A percentile compares a stretch with the other conserved stretches of the same genome.
phyloP scores from a whole-genome alignment of 495 filamentous ascomycete genomes.

The Annulohypoxylon bovei region DNA sequence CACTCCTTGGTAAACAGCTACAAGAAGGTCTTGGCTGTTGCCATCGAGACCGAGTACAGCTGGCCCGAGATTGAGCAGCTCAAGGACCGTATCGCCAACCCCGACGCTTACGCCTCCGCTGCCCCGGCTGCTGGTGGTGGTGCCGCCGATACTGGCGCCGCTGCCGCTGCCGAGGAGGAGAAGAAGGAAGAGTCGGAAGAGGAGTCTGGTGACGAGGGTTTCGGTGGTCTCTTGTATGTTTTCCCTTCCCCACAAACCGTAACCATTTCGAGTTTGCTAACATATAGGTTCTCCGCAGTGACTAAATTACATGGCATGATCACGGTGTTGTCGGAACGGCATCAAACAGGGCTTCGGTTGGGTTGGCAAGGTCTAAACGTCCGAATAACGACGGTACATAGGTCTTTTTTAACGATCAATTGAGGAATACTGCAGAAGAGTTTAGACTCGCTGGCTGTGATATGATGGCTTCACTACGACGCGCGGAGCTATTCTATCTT shows the following conservation, averaged over 20 bases:
- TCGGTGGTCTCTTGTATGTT: slow-evolving; percentile 77
- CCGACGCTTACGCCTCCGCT: slow-evolving; percentile 87
- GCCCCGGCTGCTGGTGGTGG: slow-evolving; percentile 74
- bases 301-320: slow-evolving; percentile 52
- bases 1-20: slow-evolving; percentile 96
- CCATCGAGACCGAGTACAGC: slow-evolving; percentile 88
- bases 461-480: slow-evolving; percentile 27
- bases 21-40: slow-evolving; percentile 95
- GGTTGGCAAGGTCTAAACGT: slow-evolving; percentile 51
- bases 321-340: slow-evolving; percentile 50
- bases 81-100: slow-evolving; percentile 99
- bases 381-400: slow-evolving; percentile 52
- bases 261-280: slow-evolving; percentile 10
- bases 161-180: slow-evolving; percentile 62
- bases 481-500: slow-evolving; percentile 5
- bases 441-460: slow-evolving; percentile 24
- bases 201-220: slow-evolving; percentile 67
- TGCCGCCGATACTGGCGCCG: slow-evolving; percentile 55
- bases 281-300: slow-evolving; percentile 44
- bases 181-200: slow-evolving; percentile 70
- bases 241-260: not conserved
- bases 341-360: slow-evolving; percentile 50
- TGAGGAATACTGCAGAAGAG: slow-evolving; percentile 46
- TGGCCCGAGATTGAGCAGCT: slow-evolving; percentile 97
- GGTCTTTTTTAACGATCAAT: slow-evolving; percentile 58